Evolutionary conservation across 2,329 filamentous ascomycete species (phyloP).

Genomic region (Aspergillus calidoustus): DNA sequence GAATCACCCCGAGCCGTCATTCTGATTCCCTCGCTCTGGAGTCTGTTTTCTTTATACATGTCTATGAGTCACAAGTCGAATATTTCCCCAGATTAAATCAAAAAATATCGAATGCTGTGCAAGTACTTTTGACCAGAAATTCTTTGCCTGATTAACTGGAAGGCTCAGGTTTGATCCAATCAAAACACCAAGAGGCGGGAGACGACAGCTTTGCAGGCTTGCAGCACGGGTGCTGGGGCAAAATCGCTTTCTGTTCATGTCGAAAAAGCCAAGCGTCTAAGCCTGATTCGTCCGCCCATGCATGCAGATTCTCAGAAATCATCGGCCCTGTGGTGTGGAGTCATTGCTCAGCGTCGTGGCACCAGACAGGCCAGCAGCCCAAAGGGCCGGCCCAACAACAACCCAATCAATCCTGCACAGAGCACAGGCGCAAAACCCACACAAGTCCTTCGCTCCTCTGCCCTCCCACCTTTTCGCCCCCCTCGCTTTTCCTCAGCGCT

Average conservation of each 20-base stretch:
- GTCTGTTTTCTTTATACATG: not conserved
- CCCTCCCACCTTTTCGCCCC: conserved; percentile 19
- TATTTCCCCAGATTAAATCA: not conserved
- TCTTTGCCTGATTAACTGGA: not conserved
- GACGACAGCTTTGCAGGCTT: not conserved
- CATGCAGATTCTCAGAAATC: conserved; percentile 34
- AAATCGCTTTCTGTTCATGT: not conserved
- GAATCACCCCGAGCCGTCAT: not conserved
- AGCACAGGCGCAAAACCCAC: conserved; percentile 17
- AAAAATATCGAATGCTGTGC: not conserved
- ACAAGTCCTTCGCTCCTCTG: conserved; percentile 27
- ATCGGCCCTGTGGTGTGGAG: conserved; percentile 34
- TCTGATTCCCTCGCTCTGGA: not conserved
- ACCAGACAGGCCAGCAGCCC: conserved; percentile 43
- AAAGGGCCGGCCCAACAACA: conserved; percentile 46
- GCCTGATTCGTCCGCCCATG: conserved; percentile 37
- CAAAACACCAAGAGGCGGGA: conserved; percentile 4
- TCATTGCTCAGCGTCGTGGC: conserved; percentile 42
- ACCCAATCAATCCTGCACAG: conserved; percentile 26
- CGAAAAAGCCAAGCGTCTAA: conserved; percentile 24
- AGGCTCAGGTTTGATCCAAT: conserved; percentile 2
- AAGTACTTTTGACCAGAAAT: not conserved
- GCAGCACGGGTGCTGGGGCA: conserved; percentile 5
- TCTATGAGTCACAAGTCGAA: not conserved
- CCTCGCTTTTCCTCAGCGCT: conserved; percentile 17